phyloP scores from a whole-genome alignment of 305 asterid genomes.

The Caryopteris hybrid region DNA sequence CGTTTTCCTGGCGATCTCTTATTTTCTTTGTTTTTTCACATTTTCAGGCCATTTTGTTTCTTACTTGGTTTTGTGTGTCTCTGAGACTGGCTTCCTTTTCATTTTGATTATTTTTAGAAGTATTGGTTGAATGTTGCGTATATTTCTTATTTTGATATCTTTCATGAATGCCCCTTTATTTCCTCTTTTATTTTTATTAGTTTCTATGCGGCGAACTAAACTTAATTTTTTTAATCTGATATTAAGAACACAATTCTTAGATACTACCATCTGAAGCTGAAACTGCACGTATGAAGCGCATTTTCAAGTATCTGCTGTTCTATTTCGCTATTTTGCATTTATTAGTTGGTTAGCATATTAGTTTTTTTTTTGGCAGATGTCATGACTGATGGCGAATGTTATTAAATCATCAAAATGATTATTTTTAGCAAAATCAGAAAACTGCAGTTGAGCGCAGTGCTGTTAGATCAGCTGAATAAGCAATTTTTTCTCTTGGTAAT shows the following conservation, averaged over 20 bases:
- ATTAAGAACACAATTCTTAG: neutral
- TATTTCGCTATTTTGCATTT: neutral
- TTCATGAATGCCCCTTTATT: no score
- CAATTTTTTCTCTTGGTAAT: no score
- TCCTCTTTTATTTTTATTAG: neutral
- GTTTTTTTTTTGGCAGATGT: neutral
- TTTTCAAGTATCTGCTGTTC: neutral
- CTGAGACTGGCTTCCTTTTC: neutral
- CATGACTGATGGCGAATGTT: neutral
- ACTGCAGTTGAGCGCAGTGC: no score
- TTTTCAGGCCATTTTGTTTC: neutral
- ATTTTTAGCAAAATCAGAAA: no score
- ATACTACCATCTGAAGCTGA: neutral
- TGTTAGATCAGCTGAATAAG: no score
- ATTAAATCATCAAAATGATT: no score
- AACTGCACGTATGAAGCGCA: neutral
- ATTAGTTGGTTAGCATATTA: neutral
- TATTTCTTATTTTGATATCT: no score
- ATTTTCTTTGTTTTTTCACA: neutral
- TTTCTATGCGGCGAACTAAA: neutral
- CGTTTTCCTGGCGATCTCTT: neutral
- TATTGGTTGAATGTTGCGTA: no score
- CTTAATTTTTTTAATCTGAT: neutral
- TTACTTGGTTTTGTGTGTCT: no score
- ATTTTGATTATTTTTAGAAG: no score